These are phyloP conservation scores for Botrytis sinoallii DNA, from an alignment of 2,329 filamentous ascomycete genomes.

Conservation along the genomic window DNA sequence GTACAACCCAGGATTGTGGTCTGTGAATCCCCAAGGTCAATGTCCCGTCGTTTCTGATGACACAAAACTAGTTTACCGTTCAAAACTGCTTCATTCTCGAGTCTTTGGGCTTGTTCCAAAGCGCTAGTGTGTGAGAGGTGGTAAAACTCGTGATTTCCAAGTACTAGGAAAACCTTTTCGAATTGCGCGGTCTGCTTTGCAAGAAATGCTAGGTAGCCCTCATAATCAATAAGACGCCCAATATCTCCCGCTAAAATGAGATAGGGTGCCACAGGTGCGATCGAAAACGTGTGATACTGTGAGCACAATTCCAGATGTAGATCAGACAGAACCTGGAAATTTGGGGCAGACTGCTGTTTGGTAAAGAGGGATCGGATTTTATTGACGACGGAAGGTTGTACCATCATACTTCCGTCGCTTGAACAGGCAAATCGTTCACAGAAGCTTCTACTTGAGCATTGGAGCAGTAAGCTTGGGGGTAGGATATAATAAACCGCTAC, in stretches of 20 bases:
- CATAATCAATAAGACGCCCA: slow-evolving; percentile 43
- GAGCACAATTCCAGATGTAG: slow-evolving; percentile 46
- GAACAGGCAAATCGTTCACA: no score
- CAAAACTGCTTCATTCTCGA: slow-evolving; percentile 18
- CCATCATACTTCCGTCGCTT: background rate
- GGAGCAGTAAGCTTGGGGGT: background rate
- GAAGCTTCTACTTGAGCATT: background rate
- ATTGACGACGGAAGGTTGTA: background rate
- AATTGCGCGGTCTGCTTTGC: slow-evolving; percentile 42
- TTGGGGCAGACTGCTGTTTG: background rate
- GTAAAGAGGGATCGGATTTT: background rate
- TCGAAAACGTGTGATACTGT: slow-evolving; percentile 42
- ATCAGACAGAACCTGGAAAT: slow-evolving; percentile 37
- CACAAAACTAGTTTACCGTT: slow-evolving; percentile 40
- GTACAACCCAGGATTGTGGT: slow-evolving; percentile 47
- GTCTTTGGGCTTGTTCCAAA: slow-evolving; percentile 22
- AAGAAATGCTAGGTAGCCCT: slow-evolving; percentile 42
- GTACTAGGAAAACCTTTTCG: slow-evolving; percentile 43
- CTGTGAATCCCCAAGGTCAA: slow-evolving; percentile 37
- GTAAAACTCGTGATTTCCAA: slow-evolving; percentile 50
- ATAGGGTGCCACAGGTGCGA: slow-evolving; percentile 42
- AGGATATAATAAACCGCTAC: background rate
- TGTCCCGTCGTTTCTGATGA: slow-evolving; percentile 41
- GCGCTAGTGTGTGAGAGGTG: slow-evolving; percentile 35
- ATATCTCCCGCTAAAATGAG: slow-evolving; percentile 51